Evolutionary conservation across 225 moss, liverwort and hornwort genomes (phyloP).

Genomic region (Climacium dendroides): DNA sequence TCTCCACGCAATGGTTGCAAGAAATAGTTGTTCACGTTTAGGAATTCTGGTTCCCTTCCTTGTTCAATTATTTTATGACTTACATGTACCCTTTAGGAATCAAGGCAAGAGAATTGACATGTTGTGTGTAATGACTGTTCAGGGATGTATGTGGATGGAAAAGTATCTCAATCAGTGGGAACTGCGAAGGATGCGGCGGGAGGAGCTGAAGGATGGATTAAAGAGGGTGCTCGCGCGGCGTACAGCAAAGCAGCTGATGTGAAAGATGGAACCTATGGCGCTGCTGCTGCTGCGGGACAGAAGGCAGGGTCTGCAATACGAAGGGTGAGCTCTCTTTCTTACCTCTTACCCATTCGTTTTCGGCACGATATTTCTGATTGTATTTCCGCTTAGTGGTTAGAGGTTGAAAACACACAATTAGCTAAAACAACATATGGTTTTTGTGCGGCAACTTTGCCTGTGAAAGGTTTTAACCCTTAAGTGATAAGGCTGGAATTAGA

Average conservation of each 20-base stretch:
- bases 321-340: background rate
- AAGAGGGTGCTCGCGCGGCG: conserved; percentile 12
- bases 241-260: conserved; percentile 10
- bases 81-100: too few species aligned
- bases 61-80: background rate
- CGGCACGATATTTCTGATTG: background rate
- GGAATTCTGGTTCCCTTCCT: background rate
- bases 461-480: background rate
- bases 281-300: conserved; percentile 11
- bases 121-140: background rate
- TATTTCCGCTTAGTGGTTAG: background rate
- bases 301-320: conserved; percentile 5
- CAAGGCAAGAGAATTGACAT: background rate
- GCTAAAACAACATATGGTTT: background rate
- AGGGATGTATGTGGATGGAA: conserved; percentile 15
- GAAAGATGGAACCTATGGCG: conserved; percentile 4
- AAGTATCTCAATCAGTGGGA: conserved; percentile 5
- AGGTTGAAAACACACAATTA: background rate
- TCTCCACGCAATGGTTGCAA: background rate
- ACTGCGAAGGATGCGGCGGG: conserved; percentile 14
- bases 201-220: conserved; percentile 13
- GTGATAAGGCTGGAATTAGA: background rate
- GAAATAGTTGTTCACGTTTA: background rate
- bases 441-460: background rate
- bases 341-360: background rate